Conservation (phyloP, 768 basidiomycete species). For the Boletus patriciae region DNA sequence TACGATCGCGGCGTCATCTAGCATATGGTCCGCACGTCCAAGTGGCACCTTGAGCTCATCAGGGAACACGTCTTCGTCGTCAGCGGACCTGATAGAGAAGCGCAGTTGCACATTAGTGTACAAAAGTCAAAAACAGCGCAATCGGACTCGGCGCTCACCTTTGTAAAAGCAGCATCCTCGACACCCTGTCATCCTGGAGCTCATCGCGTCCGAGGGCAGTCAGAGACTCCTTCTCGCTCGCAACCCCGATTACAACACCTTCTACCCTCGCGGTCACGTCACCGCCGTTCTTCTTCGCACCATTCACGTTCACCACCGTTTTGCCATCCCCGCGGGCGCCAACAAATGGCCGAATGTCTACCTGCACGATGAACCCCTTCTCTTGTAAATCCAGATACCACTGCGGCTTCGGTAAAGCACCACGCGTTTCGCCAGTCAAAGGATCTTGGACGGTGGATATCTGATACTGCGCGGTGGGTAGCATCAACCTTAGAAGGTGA, state of each 20-base stretch:
- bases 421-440: conserved; percentile 65
- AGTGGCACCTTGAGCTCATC: conserved; percentile 59
- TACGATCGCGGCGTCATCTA: conserved; percentile 41
- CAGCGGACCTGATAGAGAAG: conserved; percentile 44
- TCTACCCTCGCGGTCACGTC: conserved; percentile 33
- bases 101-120: conserved; percentile 2
- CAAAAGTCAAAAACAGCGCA: conserved; percentile 3
- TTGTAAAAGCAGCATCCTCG: conserved; percentile 64
- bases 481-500: conserved; percentile 72
- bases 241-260: conserved; percentile 44
- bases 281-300: conserved; percentile 9
- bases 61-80: conserved; percentile 58
- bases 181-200: conserved; percentile 67
- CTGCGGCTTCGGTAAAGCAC: conserved; percentile 59
- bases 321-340: background rate
- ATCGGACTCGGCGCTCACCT: conserved; percentile 43
- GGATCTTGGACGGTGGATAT: conserved; percentile 79
- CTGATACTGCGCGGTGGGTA: conserved; percentile 84
- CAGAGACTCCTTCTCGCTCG: conserved; percentile 75
- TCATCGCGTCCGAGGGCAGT: conserved; percentile 73
- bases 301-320: conserved; percentile 4
- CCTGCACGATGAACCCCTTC: conserved; percentile 56
- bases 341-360: conserved; percentile 54
- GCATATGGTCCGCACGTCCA: conserved; percentile 58
- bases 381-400: conserved; percentile 74